Percentiles rank a stretch among this genome's conserved stretches.
phyloP scores from a whole-genome alignment of 352 stramenopile genomes.

The Phytopythium montanum region DNA sequence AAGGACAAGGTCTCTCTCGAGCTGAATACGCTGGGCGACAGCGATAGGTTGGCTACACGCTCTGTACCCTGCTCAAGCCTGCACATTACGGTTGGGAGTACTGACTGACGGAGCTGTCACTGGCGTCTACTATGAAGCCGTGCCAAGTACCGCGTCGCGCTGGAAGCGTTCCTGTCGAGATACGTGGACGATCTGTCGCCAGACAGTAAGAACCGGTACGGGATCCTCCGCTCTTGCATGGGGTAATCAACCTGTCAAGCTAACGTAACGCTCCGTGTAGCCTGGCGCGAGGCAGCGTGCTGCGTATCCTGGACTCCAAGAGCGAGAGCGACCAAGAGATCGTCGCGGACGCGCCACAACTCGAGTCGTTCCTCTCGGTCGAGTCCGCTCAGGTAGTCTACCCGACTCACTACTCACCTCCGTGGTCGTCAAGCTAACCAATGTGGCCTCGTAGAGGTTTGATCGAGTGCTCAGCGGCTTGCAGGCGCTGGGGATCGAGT shows the following conservation, averaged over 20 bases:
- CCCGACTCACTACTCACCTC: neutral
- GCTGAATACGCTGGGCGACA: constrained; percentile 80
- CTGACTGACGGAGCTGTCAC: neutral
- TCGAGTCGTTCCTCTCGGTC: constrained; percentile 61
- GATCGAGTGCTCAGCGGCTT: constrained; percentile 56
- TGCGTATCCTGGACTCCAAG: constrained; percentile 88
- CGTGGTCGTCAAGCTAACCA: neutral
- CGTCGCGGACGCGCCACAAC: constrained; percentile 55
- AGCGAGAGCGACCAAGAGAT: constrained; percentile 64
- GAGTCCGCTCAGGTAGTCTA: constrained; percentile 41
- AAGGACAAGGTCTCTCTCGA: constrained; percentile 59
- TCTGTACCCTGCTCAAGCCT: neutral
- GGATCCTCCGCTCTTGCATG: neutral
- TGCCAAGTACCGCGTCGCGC: constrained; percentile 53
- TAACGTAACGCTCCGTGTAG: constrained; percentile 15
- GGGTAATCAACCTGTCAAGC: neutral
- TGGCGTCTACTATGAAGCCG: constrained; percentile 29
- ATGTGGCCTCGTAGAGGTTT: constrained; percentile 44
- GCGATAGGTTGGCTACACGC: constrained; percentile 48
- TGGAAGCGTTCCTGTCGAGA: constrained; percentile 62
- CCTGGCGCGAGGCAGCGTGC: constrained; percentile 75
- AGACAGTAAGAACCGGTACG: constrained; percentile 71
- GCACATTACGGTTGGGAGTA: neutral
- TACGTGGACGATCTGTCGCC: constrained; percentile 62
- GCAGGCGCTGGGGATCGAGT: constrained; percentile 54